Evolutionary conservation across 345 rosid genomes (phyloP).

Genomic region (Schrenkiella parvula): DNA sequence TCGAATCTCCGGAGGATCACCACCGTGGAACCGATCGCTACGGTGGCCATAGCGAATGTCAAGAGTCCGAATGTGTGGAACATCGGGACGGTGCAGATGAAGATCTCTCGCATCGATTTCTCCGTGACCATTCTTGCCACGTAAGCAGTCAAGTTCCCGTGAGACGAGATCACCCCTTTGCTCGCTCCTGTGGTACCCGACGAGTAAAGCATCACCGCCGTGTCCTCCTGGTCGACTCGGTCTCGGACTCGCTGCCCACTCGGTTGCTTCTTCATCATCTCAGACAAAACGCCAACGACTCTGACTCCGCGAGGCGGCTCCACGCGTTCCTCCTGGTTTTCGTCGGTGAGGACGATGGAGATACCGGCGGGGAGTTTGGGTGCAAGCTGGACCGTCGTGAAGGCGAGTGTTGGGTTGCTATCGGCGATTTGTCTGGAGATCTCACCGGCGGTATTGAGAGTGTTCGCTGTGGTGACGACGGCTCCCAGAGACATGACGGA

Average conservation of each 20-base stretch:
- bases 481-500: conserved; percentile 87
- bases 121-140: conserved; percentile 47
- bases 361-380: conserved; percentile 43
- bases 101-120: conserved; percentile 40
- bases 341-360: conserved; percentile 44
- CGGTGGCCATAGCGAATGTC: conserved; percentile 53
- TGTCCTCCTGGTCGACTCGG: conserved; percentile 60
- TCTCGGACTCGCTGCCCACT: conserved; percentile 39
- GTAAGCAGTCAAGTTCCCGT: conserved; percentile 58
- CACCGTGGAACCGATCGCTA: conserved; percentile 54
- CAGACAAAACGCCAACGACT: conserved; percentile 35
- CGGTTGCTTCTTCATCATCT: conserved; percentile 40
- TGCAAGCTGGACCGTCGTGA: conserved; percentile 45
- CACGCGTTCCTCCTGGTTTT: neutral
- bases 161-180: conserved; percentile 78
- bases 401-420: conserved; percentile 58
- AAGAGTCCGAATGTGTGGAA: conserved; percentile 74
- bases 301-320: neutral
- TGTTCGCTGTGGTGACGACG: conserved; percentile 73
- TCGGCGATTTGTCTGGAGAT: conserved; percentile 61
- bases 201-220: conserved; percentile 76
- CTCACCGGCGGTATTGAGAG: conserved; percentile 67
- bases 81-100: conserved; percentile 80
- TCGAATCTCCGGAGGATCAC: conserved; percentile 64
- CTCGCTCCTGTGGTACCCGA: conserved; percentile 83